These are phyloP conservation scores for Aciculoconidium aculeatum DNA, from an alignment of 805 yeast genomes.

Conservation along the genomic window DNA sequence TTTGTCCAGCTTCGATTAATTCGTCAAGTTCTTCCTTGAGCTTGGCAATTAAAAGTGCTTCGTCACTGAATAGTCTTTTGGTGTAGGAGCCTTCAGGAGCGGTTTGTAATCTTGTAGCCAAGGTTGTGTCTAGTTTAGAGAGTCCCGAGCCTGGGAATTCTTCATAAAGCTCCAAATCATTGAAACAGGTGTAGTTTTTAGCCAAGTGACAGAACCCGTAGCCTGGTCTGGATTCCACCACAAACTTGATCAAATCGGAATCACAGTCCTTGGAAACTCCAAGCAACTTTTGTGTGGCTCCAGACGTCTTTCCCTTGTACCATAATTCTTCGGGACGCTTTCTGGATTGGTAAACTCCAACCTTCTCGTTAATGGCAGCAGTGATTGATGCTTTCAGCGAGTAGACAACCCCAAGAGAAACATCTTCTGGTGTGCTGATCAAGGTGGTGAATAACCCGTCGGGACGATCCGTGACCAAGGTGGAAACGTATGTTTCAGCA, in stretches of 20 bases:
- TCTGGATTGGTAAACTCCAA: constrained; percentile 93
- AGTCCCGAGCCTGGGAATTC: constrained; percentile 61
- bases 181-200: constrained; percentile 68
- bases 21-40: constrained; percentile 96
- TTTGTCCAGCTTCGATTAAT: constrained; percentile 68
- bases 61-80: constrained; percentile 77
- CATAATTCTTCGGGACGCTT: constrained; percentile 74
- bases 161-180: constrained; percentile 28
- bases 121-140: constrained; percentile 58
- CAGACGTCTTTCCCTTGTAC: constrained; percentile 96
- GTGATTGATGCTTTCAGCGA: constrained; percentile 77
- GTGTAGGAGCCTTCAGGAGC: constrained; percentile 97
- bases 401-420: constrained; percentile 79
- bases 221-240: constrained; percentile 73
- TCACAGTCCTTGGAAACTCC: constrained; percentile 81
- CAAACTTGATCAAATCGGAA: constrained; percentile 81
- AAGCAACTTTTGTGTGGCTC: constrained; percentile 79
- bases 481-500: constrained; percentile 41
- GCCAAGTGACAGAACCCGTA: constrained; percentile 91
- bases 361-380: constrained; percentile 72
- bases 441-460: constrained; percentile 85
- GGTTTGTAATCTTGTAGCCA: constrained; percentile 51
- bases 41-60: constrained; percentile 71
- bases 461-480: constrained; percentile 70
- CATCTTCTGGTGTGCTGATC: constrained; percentile 53